Conservation (phyloP, 768 basidiomycete genomes). For the Phanerodontia chrysosporium region DNA sequence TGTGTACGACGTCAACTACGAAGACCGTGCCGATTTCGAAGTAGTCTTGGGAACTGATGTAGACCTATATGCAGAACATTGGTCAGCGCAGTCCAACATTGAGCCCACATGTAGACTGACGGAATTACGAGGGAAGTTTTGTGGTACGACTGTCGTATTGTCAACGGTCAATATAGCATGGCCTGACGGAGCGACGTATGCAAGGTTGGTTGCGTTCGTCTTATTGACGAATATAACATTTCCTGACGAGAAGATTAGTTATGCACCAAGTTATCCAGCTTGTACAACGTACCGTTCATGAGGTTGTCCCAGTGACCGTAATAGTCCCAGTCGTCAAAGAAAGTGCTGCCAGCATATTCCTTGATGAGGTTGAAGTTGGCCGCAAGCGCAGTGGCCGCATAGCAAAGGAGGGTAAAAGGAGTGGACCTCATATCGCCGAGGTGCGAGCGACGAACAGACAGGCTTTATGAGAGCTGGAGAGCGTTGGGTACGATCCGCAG, state of each 20-base stretch:
- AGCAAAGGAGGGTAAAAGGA: constrained; percentile 6
- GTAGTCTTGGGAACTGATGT: constrained; percentile 37
- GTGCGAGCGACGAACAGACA: too few relatives aligned
- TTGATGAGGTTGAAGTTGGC: constrained; percentile 31
- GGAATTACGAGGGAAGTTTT: constrained; percentile 53
- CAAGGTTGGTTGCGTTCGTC: constrained; percentile 44
- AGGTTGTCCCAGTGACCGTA: constrained; percentile 34
- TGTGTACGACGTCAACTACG: constrained; percentile 40
- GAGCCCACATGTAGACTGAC: constrained; percentile 33
- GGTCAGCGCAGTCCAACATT: constrained; percentile 1
- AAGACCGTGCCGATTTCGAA: constrained; percentile 41
- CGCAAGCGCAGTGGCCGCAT: constrained; percentile 1
- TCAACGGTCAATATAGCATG: constrained; percentile 74
- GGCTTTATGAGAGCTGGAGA: too few relatives aligned
- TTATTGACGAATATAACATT: constrained; percentile 56
- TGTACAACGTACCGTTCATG: constrained; percentile 25
- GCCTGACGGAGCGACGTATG: constrained; percentile 48
- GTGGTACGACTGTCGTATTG: constrained; percentile 53
- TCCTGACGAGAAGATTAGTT: constrained; percentile 32
- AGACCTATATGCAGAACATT: constrained; percentile 28
- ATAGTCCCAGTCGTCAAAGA: constrained; percentile 42
- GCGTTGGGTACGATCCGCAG: too few relatives aligned
- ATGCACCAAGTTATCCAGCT: constrained; percentile 32
- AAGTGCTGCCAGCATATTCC: constrained; percentile 34
- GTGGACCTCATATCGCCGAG: background rate